These are phyloP conservation scores for Butyriboletus appendiculatus DNA, from an alignment of 1,284 basidiomycete genomes.

Conservation along the genomic window DNA sequence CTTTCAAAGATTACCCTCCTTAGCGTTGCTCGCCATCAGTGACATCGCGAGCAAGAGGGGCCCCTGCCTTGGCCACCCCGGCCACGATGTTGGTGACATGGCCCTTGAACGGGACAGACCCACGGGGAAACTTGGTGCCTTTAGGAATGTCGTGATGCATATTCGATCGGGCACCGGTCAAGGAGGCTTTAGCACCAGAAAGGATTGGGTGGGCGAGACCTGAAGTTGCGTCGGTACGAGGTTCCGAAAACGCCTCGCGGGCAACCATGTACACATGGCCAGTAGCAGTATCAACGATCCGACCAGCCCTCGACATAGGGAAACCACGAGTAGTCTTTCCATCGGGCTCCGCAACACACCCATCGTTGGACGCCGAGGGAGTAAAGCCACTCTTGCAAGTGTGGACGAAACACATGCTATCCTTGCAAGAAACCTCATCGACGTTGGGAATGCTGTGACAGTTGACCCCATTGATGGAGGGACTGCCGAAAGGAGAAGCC, in stretches of 20 bases:
- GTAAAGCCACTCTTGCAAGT: constrained; percentile 10
- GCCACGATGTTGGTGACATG: background rate
- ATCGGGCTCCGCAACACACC: constrained; percentile 6
- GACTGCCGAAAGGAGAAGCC: constrained; percentile 14
- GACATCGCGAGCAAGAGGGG: background rate
- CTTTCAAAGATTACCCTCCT: background rate
- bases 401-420: constrained; percentile 15
- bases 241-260: background rate
- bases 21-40: background rate
- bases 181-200: background rate
- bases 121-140: background rate
- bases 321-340: background rate
- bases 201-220: background rate
- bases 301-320: background rate
- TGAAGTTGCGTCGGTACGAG: background rate
- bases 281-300: no score
- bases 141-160: background rate
- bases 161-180: no score
- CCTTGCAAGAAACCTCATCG: constrained; percentile 13
- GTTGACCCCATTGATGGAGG: constrained; percentile 15
- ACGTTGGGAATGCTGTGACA: constrained; percentile 17
- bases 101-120: background rate
- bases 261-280: background rate
- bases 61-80: background rate
- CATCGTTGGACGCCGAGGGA: background rate